Percentiles rank a stretch among this genome's conserved stretches.
These are phyloP conservation scores for Rhazya stricta DNA, from an alignment of 257 asterid species.

Conservation along the genomic window DNA sequence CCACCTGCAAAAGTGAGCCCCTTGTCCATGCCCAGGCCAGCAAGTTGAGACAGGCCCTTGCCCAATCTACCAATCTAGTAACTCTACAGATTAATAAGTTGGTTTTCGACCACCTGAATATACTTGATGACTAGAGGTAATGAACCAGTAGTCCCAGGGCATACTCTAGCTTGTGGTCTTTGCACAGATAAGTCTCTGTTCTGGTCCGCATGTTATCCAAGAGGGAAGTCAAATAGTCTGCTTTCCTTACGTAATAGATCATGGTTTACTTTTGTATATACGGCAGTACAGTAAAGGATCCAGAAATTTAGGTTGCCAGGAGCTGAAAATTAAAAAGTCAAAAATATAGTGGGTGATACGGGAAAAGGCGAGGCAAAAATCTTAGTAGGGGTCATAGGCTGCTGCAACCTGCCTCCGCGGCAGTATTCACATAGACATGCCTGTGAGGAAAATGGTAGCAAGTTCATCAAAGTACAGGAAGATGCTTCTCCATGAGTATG, in stretches of 20 bases:
- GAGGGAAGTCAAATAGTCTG: not conserved
- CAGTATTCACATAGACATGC: not conserved
- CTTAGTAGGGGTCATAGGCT: too few relatives aligned
- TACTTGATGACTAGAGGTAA: not conserved
- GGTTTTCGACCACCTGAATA: not conserved
- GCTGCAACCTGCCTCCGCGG: too few relatives aligned
- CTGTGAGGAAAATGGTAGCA: not conserved
- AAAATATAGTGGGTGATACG: too few relatives aligned
- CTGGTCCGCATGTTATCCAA: not conserved
- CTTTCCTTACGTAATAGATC: not conserved
- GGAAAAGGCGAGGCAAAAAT: too few relatives aligned
- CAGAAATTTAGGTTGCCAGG: too few relatives aligned
- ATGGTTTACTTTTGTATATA: not conserved
- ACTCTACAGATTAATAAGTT: not conserved
- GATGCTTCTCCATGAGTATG: not conserved
- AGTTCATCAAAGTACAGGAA: not conserved
- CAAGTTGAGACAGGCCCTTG: not conserved
- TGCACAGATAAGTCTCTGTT: not conserved
- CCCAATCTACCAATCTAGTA: not conserved
- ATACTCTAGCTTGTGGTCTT: not conserved
- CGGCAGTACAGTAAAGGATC: too few relatives aligned
- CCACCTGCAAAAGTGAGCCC: not conserved
- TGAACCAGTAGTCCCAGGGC: not conserved
- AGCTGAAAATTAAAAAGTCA: too few relatives aligned
- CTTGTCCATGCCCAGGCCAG: not conserved